phyloP scores from a whole-genome alignment of 805 yeast genomes.

The Starmerella powellii region DNA sequence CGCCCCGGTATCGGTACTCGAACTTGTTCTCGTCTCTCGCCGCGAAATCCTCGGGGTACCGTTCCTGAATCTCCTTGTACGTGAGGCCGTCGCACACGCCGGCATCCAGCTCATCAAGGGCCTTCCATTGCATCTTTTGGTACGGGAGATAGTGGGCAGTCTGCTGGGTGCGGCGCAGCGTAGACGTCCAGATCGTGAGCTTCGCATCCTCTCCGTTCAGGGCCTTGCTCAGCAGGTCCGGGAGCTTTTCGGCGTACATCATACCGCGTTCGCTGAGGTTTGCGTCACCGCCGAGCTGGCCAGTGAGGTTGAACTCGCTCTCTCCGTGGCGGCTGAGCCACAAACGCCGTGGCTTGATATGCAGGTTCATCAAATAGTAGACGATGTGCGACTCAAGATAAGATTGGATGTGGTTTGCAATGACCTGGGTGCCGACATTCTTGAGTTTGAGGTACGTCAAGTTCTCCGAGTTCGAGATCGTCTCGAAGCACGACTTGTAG shows the following conservation, averaged over 20 bases:
- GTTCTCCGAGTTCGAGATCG: constrained; percentile 41
- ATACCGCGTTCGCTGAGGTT: constrained; percentile 72
- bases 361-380: constrained; percentile 90
- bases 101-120: constrained; percentile 91
- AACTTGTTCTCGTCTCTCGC: constrained; percentile 94
- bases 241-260: constrained; percentile 70
- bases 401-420: constrained; percentile 75
- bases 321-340: constrained; percentile 97
- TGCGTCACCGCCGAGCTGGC: constrained; percentile 94
- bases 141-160: constrained; percentile 76
- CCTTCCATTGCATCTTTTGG: constrained; percentile 86
- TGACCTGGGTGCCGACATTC: constrained; percentile 78
- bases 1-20: constrained; percentile 92
- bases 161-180: constrained; percentile 80
- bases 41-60: constrained; percentile 86
- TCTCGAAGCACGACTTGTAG: constrained; percentile 65
- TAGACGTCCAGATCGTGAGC: constrained; percentile 91
- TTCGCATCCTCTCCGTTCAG: constrained; percentile 35
- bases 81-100: constrained; percentile 97
- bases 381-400: constrained; percentile 87
- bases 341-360: constrained; percentile 79
- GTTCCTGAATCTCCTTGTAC: constrained; percentile 75
- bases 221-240: constrained; percentile 56
- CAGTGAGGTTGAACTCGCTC: constrained; percentile 79
- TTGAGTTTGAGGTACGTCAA: constrained; percentile 77